Conservation (phyloP, 2,329 filamentous ascomycete genomes). For the Clathrospora elynae region DNA sequence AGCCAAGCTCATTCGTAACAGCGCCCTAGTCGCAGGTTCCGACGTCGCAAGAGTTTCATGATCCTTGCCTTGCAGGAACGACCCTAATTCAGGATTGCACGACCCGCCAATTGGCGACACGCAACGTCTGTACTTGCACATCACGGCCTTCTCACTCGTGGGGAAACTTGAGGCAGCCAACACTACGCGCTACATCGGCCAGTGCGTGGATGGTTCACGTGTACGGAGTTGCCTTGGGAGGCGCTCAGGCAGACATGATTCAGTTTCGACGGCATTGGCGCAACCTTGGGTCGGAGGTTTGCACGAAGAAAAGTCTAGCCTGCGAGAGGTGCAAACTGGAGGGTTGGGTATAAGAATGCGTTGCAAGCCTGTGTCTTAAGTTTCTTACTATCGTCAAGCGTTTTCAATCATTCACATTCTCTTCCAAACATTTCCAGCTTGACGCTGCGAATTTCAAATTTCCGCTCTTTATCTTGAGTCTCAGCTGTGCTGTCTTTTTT, state of each 20-base stretch:
- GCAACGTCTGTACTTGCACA: conserved; percentile 19
- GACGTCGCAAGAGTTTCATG: conserved; percentile 29
- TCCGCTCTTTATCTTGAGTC: conserved; percentile 14
- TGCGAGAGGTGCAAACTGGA: background rate
- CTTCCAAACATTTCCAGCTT: conserved; percentile 28
- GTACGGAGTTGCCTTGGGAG: conserved; percentile 16
- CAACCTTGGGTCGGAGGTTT: conserved; percentile 12
- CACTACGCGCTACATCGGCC: conserved; percentile 9
- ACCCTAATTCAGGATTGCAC: conserved; percentile 1
- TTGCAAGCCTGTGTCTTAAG: conserved; percentile 17
- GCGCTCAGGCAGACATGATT: conserved; percentile 3
- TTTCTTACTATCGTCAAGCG: conserved; percentile 28
- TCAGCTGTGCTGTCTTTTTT: conserved; percentile 37
- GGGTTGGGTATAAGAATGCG: conserved; percentile 18
- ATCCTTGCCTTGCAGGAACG: conserved; percentile 12
- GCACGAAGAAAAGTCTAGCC: conserved; percentile 2
- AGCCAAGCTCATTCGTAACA: conserved; percentile 24
- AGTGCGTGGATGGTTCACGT: conserved; percentile 19
- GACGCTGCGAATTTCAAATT: conserved; percentile 33
- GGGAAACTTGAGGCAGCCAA: conserved; percentile 9
- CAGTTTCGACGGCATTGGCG: conserved; percentile 16
- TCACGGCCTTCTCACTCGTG: conserved; percentile 19
- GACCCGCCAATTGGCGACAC: conserved; percentile 19
- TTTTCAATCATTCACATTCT: conserved; percentile 17
- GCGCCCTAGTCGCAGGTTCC: conserved; percentile 17